Evolutionary conservation across 306 rosid genomes (phyloP), one percentile per base, ranked within the genome.

Genomic region (Quercus robur): DNA sequence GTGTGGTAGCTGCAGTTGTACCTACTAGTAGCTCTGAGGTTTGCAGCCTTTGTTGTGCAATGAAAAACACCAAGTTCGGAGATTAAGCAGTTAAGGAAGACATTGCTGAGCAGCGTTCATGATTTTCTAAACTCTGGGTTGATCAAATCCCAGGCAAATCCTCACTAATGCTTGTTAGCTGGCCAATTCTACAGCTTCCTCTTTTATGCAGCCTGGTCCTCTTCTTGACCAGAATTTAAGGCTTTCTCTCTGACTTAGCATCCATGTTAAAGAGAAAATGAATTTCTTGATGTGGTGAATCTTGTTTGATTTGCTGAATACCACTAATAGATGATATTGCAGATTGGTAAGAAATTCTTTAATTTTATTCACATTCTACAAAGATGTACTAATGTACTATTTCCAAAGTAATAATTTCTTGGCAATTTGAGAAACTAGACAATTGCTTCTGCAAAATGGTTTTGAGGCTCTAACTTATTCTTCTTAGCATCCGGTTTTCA

Each of bases 201-300:
- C 44, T 35, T 35, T 35, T 35, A 35, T 6, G 44, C 9, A 5
- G 44, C 2, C 41, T 35, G 41, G 7, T 35, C 41, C 41, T 35
- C 41, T 35, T 35, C 41, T 76, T 87, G 76, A 33, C 33, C 86
- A 78, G 77, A 75, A 66, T 75, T 66, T 84, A 52, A 88, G 64
- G 89, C 84, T 69, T 58, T 78, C 56, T 72, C 78, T 80, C 64
- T 87, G 85, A 77, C 70, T 83, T 75, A 73, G 20, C 74, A 52
- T 80, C 58, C 79, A 77, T 55, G 30, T 84, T 82, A 70, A 76
- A 85, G 72, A 77, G 70, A 88, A 1, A 89, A 80, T 78, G 41
- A 68, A 58, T 83, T 74, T 74, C 56, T 76, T 76, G 76, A 83
- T 82, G 82, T 78, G 80, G 89, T 87, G 87, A 71, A 78, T 81